Evolutionary conservation across 257 asterid genomes (phyloP).

Genomic region (Solanum virginianum): DNA sequence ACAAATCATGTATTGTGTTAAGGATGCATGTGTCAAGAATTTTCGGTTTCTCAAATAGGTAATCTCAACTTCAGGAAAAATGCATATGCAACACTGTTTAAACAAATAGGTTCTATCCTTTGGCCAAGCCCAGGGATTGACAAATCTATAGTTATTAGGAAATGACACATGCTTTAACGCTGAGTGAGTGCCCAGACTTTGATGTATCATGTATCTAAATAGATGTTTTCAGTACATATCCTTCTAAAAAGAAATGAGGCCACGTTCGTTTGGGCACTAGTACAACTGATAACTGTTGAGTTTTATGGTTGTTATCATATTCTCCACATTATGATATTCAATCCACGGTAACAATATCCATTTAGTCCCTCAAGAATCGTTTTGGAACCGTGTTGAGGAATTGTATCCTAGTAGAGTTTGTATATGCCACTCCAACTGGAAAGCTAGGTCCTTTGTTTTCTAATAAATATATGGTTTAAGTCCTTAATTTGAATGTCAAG

Average conservation of each 20-base stretch:
- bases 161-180: neutral
- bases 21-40: neutral
- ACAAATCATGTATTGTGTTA: neutral
- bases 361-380: neutral
- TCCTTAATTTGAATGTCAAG: neutral
- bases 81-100: neutral
- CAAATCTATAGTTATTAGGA: neutral
- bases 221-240: neutral
- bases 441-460: neutral
- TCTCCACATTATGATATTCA: neutral
- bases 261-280: neutral
- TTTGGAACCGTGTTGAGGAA: neutral
- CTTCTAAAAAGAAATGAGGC: neutral
- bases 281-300: neutral
- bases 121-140: no score
- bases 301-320: neutral
- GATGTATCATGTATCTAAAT: neutral
- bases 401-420: neutral
- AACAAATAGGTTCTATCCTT: neutral
- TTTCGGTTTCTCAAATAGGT: neutral
- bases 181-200: neutral
- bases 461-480: neutral
- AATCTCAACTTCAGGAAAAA: neutral
- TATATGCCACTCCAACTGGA: neutral
- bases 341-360: neutral